Evolutionary conservation across 352 stramenopile genomes (phyloP), one percentile per base, ranked within the genome.

Genomic region (Thraustotheca clavata): DNA sequence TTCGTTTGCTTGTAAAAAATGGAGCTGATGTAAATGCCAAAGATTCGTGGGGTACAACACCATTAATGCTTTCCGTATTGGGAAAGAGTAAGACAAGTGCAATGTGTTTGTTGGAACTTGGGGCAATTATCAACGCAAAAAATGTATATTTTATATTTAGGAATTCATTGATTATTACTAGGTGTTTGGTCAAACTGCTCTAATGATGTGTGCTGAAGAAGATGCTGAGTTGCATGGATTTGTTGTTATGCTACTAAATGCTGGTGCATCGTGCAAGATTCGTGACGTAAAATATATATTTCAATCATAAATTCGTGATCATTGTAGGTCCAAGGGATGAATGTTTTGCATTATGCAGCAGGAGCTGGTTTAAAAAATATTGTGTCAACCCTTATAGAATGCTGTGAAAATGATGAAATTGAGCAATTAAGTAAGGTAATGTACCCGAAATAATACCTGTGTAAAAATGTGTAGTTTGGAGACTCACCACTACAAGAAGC

Each of bases 1-100:
- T 92, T 41, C 80, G 81, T 22, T 62, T 92, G 41, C 70, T 92
- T 18, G 76, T 79, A n/a, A 91, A 89, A 49, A 76, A 89, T 46
- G 83, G 81, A 20, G 79, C 83, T 1, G 74, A 88, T 52, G 48
- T 92, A 33, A 87, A 92, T 33, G 71, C 86, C 1, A 73, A 87
- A 71, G 83, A 92, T 33, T 73, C 74, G 16, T 91, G 81, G 81
- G 76, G 81, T 14, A 91, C 80, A 2, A 91, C 81, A 12, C 80
- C 83, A 6, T 71, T 92, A 31, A 92, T 92, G 79, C 49, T 92
- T 59, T 87, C 79, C 0, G 80, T 90, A 8, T 70, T 89, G 4
- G 83, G 83, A 18, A 80, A 89, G 49, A 89, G 71, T 43, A 80
- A 80, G 49, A 49, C 62, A 9, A 80, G 77, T 46, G 76, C 77